These are phyloP conservation scores for Eimeria sp. DNA, from an alignment of 169 alveolate genomes.

Conservation along the genomic window DNA sequence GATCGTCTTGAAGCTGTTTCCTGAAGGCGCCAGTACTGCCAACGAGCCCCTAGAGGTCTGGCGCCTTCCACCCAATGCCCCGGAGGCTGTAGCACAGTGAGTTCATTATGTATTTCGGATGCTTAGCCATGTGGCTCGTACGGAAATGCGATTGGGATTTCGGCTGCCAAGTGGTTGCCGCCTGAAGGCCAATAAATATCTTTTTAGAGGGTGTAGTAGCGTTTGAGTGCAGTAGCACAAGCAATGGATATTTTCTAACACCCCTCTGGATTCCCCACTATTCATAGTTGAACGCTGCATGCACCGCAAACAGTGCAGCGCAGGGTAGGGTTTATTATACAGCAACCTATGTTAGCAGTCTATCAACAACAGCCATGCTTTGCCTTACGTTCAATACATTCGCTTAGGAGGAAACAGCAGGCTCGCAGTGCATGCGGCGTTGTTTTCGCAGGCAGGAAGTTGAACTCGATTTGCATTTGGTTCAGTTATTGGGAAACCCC, in stretches of 20 bases:
- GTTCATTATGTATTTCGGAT: background rate
- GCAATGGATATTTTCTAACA: background rate
- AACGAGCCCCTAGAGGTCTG: conserved; percentile 39
- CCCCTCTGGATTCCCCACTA: background rate
- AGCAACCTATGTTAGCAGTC: no score
- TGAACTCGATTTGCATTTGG: conserved; percentile 34
- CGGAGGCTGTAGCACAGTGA: conserved; percentile 47
- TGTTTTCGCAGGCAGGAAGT: conserved; percentile 34
- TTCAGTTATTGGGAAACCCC: conserved; percentile 49
- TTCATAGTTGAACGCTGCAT: background rate
- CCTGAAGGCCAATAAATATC: background rate
- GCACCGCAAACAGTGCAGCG: background rate
- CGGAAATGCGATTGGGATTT: background rate
- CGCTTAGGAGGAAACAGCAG: no score
- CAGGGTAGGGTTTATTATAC: no score
- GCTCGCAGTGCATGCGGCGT: background rate
- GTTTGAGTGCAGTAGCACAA: background rate
- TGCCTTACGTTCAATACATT: no score
- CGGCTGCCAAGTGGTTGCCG: background rate
- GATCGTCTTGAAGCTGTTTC: conserved; percentile 59
- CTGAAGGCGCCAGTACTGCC: conserved; percentile 57
- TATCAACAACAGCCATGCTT: no score
- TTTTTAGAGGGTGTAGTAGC: background rate
- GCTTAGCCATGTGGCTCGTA: background rate
- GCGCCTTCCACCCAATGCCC: conserved; percentile 32